Conservation (phyloP, 495 filamentous ascomycete genomes). For the Cryomyces minteri region DNA sequence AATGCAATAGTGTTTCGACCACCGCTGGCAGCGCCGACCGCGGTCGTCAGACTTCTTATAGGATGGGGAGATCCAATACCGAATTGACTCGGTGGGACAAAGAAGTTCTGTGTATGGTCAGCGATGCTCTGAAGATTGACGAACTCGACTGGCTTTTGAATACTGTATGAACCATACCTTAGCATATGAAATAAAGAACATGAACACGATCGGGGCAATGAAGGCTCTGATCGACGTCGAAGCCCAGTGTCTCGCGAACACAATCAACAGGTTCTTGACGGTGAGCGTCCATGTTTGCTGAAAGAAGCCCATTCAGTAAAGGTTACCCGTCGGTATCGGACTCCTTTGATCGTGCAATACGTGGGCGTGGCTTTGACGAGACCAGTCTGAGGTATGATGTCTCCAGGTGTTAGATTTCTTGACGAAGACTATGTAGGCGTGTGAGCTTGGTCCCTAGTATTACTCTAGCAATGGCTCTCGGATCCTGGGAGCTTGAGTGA, state of each 20-base stretch:
- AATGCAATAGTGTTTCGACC: conserved; percentile 51
- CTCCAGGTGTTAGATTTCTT: too few species aligned
- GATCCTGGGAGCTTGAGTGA: too few species aligned
- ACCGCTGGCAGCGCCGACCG: conserved; percentile 28
- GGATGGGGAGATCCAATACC: conserved; percentile 42
- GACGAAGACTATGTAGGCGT: too few species aligned
- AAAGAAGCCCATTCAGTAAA: conserved; percentile 30
- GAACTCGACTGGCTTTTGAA: neutral
- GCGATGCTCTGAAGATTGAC: too few species aligned
- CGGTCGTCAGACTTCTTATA: conserved; percentile 40
- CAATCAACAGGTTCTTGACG: conserved; percentile 55
- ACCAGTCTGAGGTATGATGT: too few species aligned
- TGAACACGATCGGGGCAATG: conserved; percentile 49
- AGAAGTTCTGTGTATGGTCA: conserved; percentile 11
- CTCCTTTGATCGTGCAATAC: too few species aligned
- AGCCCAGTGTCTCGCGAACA: conserved; percentile 40
- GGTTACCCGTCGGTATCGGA: too few species aligned
- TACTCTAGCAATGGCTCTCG: too few species aligned
- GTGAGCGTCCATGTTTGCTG: conserved; percentile 56
- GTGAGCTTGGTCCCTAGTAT: too few species aligned
- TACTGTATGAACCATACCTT: conserved; percentile 23
- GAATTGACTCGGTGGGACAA: conserved; percentile 26
- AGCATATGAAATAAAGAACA: conserved; percentile 20
- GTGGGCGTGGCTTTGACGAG: too few species aligned
- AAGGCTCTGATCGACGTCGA: conserved; percentile 51